phyloP scores from a whole-genome alignment of 2,329 filamentous ascomycete genomes.

The Hymenotorrendiella dingleyae region DNA sequence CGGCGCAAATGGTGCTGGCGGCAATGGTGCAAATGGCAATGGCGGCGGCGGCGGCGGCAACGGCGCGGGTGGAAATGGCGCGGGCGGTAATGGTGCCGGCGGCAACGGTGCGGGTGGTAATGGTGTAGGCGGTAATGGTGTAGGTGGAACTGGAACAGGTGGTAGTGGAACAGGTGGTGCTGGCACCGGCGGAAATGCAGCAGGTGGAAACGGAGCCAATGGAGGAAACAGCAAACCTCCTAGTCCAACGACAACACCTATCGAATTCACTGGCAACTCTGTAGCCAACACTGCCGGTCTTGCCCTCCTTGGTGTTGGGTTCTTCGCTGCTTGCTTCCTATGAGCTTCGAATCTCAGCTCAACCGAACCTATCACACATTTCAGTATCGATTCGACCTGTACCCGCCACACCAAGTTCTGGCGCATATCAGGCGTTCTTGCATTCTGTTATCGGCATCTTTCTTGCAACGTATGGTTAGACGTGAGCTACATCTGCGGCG shows the following conservation, averaged over 20 bases:
- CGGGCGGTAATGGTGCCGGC: background rate
- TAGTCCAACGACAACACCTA: slow-evolving; percentile 1
- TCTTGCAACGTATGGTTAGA: too few relatives aligned
- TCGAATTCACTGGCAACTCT: slow-evolving; percentile 27
- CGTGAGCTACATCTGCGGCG: background rate
- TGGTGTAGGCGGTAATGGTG: background rate
- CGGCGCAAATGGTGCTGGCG: background rate
- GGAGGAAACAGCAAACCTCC: background rate
- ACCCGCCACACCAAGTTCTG: background rate
- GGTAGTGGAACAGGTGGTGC: background rate
- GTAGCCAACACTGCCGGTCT: slow-evolving; percentile 29
- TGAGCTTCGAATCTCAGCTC: slow-evolving; percentile 25
- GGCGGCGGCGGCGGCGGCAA: background rate
- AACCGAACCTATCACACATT: background rate
- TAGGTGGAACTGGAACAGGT: background rate
- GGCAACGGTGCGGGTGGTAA: background rate
- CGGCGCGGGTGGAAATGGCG: background rate
- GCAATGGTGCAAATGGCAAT: background rate
- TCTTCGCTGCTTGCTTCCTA: slow-evolving; percentile 38
- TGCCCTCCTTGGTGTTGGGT: slow-evolving; percentile 34
- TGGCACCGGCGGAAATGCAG: background rate
- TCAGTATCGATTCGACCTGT: background rate
- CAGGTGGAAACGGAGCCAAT: slow-evolving; percentile 1
- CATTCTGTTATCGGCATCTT: too few relatives aligned
- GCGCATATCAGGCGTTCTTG: background rate